These are phyloP conservation scores for Auriscalpium orientale DNA, from an alignment of 768 basidiomycete species.

Conservation along the genomic window DNA sequence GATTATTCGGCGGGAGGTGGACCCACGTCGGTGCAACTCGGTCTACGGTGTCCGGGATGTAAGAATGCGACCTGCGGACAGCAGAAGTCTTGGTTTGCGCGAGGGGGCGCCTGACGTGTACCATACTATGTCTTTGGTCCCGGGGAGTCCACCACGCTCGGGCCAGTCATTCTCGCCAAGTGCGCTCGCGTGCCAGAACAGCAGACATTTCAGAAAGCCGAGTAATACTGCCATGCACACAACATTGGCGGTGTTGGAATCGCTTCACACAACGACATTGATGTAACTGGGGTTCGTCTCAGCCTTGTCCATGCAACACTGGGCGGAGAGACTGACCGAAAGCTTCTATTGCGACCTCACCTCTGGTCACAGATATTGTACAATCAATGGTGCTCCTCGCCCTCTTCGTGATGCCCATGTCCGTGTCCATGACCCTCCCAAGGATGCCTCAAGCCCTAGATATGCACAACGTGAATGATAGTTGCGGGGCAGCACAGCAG, in stretches of 20 bases:
- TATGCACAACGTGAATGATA: not conserved
- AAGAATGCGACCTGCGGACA: conserved; percentile 80
- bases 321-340: not conserved
- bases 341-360: not conserved
- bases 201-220: not conserved
- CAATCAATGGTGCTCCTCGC: conserved; percentile 32
- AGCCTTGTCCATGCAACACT: not conserved
- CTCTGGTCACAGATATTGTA: not conserved
- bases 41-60: conserved; percentile 90
- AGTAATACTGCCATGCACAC: not conserved
- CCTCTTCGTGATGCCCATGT: conserved; percentile 34
- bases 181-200: no score
- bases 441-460: conserved; percentile 39
- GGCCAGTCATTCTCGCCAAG: no score
- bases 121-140: no score
- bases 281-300: not conserved
- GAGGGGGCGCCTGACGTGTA: conserved; percentile 40
- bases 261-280: not conserved
- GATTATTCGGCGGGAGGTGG: conserved; percentile 52
- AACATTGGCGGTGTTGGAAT: not conserved
- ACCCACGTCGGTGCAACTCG: conserved; percentile 71
- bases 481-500: not conserved
- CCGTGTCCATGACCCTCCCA: conserved; percentile 57
- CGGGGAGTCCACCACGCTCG: no score
- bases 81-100: conserved; percentile 86